Base-by-base conservation (phyloP, 306 rosid genomes). In the Quercus berberidifolia region DNA sequence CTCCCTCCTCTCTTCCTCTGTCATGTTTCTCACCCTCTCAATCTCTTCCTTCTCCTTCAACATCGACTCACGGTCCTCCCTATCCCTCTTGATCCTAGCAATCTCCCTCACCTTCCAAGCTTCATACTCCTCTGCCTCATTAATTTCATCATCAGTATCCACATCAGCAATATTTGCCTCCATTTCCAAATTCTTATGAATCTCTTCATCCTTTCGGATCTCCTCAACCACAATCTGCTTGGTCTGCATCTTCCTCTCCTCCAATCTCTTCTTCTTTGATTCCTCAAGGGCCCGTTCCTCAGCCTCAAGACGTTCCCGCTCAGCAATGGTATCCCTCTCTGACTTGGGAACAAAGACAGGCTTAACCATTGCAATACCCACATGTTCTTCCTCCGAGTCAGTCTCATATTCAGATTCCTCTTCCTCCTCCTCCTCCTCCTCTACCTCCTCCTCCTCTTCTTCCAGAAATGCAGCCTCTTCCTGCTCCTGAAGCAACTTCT, bases 61-160 rank as follows among this genome's bases (percentile, higher is more conserved):
- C 88, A 89, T 80, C 52, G 94, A 96, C 73, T 92, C 97, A 18
- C 96, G 84, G 6, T 84, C 92, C 74, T 95, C 98, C 84, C 97
- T 91, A 57, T 92, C 99, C 90, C 97, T 85, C 89, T 92, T 95
- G 82, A 95, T 92, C 88, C 99, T 89, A 46, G 97, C 87, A 41
- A 95, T 95, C 90, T 95, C 97, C 80, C 98, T 87, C 31, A 84
- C 90, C 88, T 92, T 95, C 99, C 98, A 95, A 82, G 95, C 96
- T 77, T 95, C 99, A 69, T 92, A 95, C 79, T 95, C 97, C 82
- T 95, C 97, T 62, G 98, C 98, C 89, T 95, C 98, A 4, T 95
- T 95, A 46, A 88, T 13, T 83, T 95, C 99, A 72, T 95, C 99
- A 88, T 92, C 98, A 26, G 98, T 95, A 78, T 92, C 99, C 28